Base-by-base conservation (phyloP, 345 rosid species). In the thale cress (Arabidopsis thaliana) region DNA sequence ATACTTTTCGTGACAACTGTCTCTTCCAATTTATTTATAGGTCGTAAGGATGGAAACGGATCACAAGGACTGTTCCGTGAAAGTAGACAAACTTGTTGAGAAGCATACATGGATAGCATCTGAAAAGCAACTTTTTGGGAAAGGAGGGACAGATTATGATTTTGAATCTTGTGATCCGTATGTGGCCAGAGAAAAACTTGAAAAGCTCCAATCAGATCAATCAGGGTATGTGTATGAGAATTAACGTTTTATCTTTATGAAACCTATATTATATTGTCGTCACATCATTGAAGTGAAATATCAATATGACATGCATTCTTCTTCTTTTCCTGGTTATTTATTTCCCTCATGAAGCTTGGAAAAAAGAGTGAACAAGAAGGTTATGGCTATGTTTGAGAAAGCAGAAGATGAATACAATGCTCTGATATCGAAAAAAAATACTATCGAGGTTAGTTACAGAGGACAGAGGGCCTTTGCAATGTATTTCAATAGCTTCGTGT, bases 351-450 rank as follows among this genome's bases (percentile, higher is more conserved):
- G 79, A 82, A 95, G 99, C 65, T 89, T 95, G 60, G 99, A 92
- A 78, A 95, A 90, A 80, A 88, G 98, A 83, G 98, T 95, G 59
- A 92, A 95, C 83, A 95, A 95, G 89, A 95, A 92, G 81, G 99
- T 92, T 40, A 95, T 92, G 97, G 87, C 94, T 1, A 92, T 95
- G 98, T 95, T 95, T 59, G 99, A 95, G 86, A 95, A 95, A 81
- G 99, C 99, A 61, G 99, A 95, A 72, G 99, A 95, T 80, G 99
- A 95, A 78, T 92, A 89, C 82, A 89, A 89, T 81, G 96, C 88
- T 74, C 77, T 95, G 83, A 90, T 88, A 78, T 89, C 89, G 11
- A 95, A 90, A 88, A 95, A 95, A 74, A 89, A 72, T 83, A 95
- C 90, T 56, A 89, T 95, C 33, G 97, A 95, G 97, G 99, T 95